Conservation (phyloP, 169 alveolate species). For the Cystoisospora suis region DNA sequence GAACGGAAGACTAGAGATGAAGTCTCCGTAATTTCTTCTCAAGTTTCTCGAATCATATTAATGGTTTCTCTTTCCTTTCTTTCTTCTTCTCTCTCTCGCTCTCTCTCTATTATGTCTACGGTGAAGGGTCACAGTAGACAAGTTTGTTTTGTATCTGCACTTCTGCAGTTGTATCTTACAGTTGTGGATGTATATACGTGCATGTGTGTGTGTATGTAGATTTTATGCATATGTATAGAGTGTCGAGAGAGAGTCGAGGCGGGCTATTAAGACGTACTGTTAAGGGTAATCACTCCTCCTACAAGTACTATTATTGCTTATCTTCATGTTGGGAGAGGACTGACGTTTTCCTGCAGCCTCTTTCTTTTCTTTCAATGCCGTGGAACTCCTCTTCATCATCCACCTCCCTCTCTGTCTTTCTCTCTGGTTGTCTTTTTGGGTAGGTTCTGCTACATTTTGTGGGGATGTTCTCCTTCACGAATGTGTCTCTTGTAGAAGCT, state of each 20-base stretch:
- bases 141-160: too few species aligned
- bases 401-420: not conserved
- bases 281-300: too few species aligned
- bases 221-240: not conserved
- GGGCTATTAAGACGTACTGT: not conserved
- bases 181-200: not conserved
- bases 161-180: too few species aligned
- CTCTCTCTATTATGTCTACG: too few species aligned
- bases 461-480: constrained; percentile 79
- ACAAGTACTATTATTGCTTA: too few species aligned
- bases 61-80: not conserved
- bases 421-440: not conserved
- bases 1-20: not conserved
- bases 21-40: not conserved
- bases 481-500: constrained; percentile 84
- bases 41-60: not conserved
- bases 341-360: too few species aligned
- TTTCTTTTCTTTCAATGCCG: too few species aligned
- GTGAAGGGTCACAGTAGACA: too few species aligned
- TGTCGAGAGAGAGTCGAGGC: not conserved
- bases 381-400: not conserved
- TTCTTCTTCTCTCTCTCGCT: not conserved
- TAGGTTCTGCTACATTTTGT: constrained; percentile 79
- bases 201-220: not conserved
- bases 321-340: too few species aligned